Base-by-base conservation (phyloP, 306 rosid species). In the Fragaria nilgerrensis region DNA sequence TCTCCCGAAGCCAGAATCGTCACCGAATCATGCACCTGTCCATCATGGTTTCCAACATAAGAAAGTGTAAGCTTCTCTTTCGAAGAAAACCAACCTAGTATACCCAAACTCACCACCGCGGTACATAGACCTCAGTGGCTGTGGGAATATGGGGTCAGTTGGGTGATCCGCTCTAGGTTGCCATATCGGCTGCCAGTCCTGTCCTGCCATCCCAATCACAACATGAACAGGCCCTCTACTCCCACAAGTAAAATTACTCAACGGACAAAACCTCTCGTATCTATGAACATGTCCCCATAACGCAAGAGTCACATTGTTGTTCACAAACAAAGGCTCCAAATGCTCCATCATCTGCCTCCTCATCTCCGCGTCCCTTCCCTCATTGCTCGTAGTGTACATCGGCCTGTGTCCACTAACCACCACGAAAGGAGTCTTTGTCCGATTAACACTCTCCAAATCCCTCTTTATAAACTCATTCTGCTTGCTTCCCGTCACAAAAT, bases 201-300 rank as follows among this genome's bases (percentile, higher is more conserved):
- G 89, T 27, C 91, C 89, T 19, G 76, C 98, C 98, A 93, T 93
- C 76, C 98, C 98, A 48, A 93, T 96, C 86, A 85, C 93, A n/a
- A 89, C 68, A 81, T 95, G 97, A 79, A 91, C 82, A 7, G 99
- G 96, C 27, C 85, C 85, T 39, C 53, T 72, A 45, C 80, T 83
- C 75, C 90, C 88, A 78, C 99, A 91, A 61, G 94, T 92, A 81
- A 47, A 92, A 89, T 92, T 95, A 73, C 80, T 89, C 83, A 92
- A 48, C 0, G 89, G 89, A 85, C 96, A 92, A 72, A 95, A 92
- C 79, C 96, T 89, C 88, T 95, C 97, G 4, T 95, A 92, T 79
- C 96, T 85, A 73, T 95, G 97, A 49, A 95, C 99, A 79, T 95
- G 98, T 44, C 97, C 97, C 97, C 97, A 95, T 44, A 92, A 83